Percentiles rank a stretch among this genome's conserved stretches.
Evolutionary conservation across 371 early-diverging fungal species (phyloP).

Genomic region (Mortierella sp.): DNA sequence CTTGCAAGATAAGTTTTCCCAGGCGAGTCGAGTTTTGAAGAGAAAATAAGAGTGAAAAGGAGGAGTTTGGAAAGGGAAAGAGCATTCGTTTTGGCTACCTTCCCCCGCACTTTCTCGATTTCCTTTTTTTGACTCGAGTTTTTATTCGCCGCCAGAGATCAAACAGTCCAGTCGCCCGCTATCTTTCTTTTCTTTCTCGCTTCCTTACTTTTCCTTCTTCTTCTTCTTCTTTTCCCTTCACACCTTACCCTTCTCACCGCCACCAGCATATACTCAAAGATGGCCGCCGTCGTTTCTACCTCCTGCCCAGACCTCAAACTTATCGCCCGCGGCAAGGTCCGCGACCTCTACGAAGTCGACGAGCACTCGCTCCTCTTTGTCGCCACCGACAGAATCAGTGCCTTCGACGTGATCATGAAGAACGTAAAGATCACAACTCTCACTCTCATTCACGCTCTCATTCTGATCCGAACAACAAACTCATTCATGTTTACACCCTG

Average conservation of each 20-base stretch:
- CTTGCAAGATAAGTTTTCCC: slow-evolving; percentile 1
- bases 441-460: background rate
- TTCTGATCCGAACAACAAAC: background rate
- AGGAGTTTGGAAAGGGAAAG: background rate
- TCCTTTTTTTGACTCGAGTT: slow-evolving; percentile 12
- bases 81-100: background rate
- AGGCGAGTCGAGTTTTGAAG: background rate
- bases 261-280: slow-evolving; percentile 10
- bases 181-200: background rate
- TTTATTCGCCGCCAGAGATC: slow-evolving; percentile 10
- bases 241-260: background rate
- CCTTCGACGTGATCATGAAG: slow-evolving; percentile 98
- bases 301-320: slow-evolving; percentile 94
- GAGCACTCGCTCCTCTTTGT: slow-evolving; percentile 91
- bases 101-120: slow-evolving; percentile 24
- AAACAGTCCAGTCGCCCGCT: background rate
- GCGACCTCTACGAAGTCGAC: slow-evolving; percentile 96
- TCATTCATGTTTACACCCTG: background rate
- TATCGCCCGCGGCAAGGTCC: slow-evolving; percentile 95
- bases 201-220: background rate
- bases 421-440: slow-evolving; percentile 76
- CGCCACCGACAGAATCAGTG: slow-evolving; percentile 97
- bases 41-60: background rate
- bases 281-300: slow-evolving; percentile 67
- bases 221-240: background rate